Evolutionary conservation across 208 protist species (phyloP).

Genomic region (Acanthamoeba polyphaga): DNA sequence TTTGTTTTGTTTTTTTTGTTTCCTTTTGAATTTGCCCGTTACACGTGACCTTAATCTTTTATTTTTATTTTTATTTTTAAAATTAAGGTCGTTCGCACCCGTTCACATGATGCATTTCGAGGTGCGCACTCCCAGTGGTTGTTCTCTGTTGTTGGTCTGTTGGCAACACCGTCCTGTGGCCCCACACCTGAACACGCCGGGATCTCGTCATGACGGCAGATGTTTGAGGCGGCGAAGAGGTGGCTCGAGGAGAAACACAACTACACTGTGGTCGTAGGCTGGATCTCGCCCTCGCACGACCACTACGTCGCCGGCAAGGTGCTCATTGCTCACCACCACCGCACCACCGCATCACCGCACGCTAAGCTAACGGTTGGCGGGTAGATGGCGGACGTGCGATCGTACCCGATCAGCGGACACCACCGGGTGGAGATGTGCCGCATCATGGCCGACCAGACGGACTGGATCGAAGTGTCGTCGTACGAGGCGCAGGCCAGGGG

Average conservation of each 20-base stretch:
- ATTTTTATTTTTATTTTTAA: too few relatives aligned
- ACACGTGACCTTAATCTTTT: too few relatives aligned
- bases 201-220: neutral
- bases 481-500: neutral
- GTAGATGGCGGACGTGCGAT: neutral
- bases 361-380: neutral
- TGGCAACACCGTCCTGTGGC: neutral
- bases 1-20: too few relatives aligned
- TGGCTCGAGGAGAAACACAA: conserved; percentile 25
- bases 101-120: neutral
- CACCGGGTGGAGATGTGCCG: conserved; percentile 49
- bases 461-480: conserved; percentile 14
- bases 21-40: too few relatives aligned
- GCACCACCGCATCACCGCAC: too few relatives aligned
- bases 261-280: conserved; percentile 2
- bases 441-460: neutral
- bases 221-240: conserved; percentile 30
- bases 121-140: neutral
- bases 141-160: neutral
- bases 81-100: neutral
- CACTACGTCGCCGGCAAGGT: conserved; percentile 32
- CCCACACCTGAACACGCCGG: neutral
- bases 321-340: neutral
- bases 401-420: neutral
- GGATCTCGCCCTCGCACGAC: conserved; percentile 46